phyloP scores from a whole-genome alignment of 768 basidiomycete genomes.

The Boletus tomentosulus region DNA sequence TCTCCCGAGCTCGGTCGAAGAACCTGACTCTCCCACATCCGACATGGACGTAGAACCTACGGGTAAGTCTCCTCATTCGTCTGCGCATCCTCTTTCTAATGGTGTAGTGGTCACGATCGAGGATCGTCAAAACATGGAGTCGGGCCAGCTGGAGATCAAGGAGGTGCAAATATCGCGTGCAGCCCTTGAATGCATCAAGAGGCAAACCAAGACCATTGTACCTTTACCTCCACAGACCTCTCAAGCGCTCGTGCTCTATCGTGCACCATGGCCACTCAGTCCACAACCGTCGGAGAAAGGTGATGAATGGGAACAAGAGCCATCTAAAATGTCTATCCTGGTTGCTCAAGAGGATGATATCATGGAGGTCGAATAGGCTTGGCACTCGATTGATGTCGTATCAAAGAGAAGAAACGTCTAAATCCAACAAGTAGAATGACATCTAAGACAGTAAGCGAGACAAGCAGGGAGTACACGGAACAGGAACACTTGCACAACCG shows the following conservation, averaged over 20 bases:
- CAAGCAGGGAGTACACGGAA: background rate
- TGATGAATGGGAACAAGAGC: background rate
- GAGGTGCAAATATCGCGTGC: slow-evolving; percentile 41
- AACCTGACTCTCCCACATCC: slow-evolving; percentile 33
- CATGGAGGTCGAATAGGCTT: slow-evolving; percentile 49
- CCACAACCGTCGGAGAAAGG: background rate
- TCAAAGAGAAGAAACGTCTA: slow-evolving; percentile 18
- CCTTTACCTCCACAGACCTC: slow-evolving; percentile 14
- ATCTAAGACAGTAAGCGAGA: slow-evolving; percentile 23
- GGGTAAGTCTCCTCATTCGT: slow-evolving; percentile 38
- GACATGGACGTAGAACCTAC: slow-evolving; percentile 70
- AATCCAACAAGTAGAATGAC: slow-evolving; percentile 16
- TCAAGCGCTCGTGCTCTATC: slow-evolving; percentile 56
- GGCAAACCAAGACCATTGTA: slow-evolving; percentile 25
- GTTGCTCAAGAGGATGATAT: slow-evolving; percentile 34
- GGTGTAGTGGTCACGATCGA: slow-evolving; percentile 2
- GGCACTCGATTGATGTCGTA: slow-evolving; percentile 3
- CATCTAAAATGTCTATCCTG: background rate
- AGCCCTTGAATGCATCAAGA: slow-evolving; percentile 44
- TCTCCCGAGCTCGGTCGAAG: slow-evolving; percentile 41
- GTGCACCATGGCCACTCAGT: slow-evolving; percentile 33
- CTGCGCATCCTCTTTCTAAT: background rate
- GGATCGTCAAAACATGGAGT: slow-evolving; percentile 24
- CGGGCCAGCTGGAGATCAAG: slow-evolving; percentile 17
- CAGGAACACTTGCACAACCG: slow-evolving; percentile 7